Evolutionary conservation across 2,329 filamentous ascomycete genomes (phyloP).

Genomic region (Dactylellina leptospora): DNA sequence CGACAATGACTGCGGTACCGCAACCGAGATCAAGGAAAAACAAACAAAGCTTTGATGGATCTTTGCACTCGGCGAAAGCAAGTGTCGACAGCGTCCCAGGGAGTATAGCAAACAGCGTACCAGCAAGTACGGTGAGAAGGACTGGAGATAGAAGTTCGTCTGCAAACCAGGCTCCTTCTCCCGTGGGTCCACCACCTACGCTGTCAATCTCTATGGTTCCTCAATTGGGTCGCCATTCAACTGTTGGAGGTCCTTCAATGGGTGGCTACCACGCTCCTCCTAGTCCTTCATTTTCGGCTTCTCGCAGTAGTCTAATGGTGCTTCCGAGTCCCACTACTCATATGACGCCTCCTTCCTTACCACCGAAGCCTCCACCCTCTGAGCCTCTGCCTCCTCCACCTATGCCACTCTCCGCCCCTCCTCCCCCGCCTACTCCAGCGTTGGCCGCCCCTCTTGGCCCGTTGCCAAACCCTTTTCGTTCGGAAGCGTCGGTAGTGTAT

Average conservation of each 20-base stretch:
- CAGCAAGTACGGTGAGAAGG: neutral
- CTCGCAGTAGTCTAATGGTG: constrained; percentile 8
- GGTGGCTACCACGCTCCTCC: neutral
- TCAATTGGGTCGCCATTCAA: neutral
- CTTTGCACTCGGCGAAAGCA: constrained; percentile 8
- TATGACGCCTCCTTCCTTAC: constrained; percentile 1
- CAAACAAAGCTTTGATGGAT: neutral
- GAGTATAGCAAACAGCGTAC: constrained; percentile 1
- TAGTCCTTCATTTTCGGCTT: neutral
- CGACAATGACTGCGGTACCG: neutral
- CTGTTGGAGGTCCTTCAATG: neutral
- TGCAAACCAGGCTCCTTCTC: neutral
- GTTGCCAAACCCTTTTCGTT: constrained; percentile 36
- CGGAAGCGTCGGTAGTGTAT: constrained; percentile 11
- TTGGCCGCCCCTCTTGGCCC: constrained; percentile 16
- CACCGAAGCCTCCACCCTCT: constrained; percentile 8
- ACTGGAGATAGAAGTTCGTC: neutral
- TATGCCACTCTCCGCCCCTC: constrained; percentile 7
- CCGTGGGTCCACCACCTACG: constrained; percentile 6
- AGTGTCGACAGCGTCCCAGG: constrained; percentile 25
- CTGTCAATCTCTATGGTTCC: constrained; percentile 5
- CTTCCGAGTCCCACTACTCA: constrained; percentile 17
- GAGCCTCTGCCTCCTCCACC: constrained; percentile 28
- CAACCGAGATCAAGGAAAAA: constrained; percentile 4
- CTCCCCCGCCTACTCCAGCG: constrained; percentile 15